A percentile compares a stretch with the other conserved stretches of the same genome.
phyloP scores from a whole-genome alignment of 208 protist genomes.

The Acanthamoeba castellanii region DNA sequence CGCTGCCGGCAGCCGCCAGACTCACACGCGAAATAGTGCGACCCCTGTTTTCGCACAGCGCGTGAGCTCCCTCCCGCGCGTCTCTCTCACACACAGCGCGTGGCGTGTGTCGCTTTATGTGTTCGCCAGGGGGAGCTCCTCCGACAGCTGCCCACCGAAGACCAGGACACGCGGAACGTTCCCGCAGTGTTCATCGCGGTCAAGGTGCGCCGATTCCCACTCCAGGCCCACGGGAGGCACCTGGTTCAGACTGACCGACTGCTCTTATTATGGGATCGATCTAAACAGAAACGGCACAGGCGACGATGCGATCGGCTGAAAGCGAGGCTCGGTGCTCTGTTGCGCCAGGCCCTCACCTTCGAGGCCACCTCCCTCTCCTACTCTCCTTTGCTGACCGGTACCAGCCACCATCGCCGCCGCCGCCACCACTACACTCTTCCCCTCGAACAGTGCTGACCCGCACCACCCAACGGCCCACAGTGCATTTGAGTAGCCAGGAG shows the following conservation, averaged over 20 bases:
- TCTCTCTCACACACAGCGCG: no score
- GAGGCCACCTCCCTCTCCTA: not conserved
- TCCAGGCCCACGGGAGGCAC: not conserved
- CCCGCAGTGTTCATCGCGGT: not conserved
- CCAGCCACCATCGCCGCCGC: not conserved
- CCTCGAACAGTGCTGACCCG: not conserved
- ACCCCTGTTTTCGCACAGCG: not conserved
- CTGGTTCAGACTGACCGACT: no score
- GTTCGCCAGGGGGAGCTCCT: constrained; percentile 10
- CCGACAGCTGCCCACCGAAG: not conserved
- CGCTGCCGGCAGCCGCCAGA: not conserved
- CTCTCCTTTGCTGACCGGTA: not conserved
- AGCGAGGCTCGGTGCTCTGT: not conserved
- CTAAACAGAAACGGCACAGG: constrained; percentile 41
- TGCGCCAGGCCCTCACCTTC: constrained; percentile 20
- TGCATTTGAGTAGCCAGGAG: constrained; percentile 17
- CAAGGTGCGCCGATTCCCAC: not conserved
- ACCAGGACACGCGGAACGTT: constrained; percentile 13
- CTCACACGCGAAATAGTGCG: not conserved
- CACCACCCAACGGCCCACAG: not conserved
- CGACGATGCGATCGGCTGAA: constrained; percentile 35
- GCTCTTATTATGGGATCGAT: no score
- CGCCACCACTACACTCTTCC: not conserved
- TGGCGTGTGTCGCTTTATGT: no score
- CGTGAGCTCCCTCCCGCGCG: no score